These are phyloP conservation scores for Leucocoprinus gongylophorus DNA, from an alignment of 1,284 basidiomycete genomes.

Conservation along the genomic window DNA sequence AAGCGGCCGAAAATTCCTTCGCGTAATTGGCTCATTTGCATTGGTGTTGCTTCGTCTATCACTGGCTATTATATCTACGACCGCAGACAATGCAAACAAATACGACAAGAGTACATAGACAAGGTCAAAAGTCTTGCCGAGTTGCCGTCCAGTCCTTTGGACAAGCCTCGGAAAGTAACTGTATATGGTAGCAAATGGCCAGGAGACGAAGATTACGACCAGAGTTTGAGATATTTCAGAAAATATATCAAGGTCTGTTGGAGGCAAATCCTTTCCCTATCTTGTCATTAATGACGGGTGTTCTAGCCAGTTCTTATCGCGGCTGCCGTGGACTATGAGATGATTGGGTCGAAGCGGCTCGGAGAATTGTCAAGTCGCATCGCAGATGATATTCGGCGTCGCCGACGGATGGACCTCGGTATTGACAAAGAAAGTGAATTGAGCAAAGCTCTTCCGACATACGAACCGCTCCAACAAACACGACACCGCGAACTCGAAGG, in stretches of 20 bases:
- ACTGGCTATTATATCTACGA: constrained; percentile 81
- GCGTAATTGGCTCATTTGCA: constrained; percentile 91
- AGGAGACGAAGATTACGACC: constrained; percentile 89
- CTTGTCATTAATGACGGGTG: constrained; percentile 3
- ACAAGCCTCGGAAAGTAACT: constrained; percentile 72
- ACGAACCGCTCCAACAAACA: constrained; percentile 49
- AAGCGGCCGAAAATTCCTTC: constrained; percentile 79
- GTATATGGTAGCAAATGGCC: constrained; percentile 91
- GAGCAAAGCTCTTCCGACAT: constrained; percentile 49
- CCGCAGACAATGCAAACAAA: constrained; percentile 67
- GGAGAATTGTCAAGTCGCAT: constrained; percentile 79
- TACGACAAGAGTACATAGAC: constrained; percentile 74
- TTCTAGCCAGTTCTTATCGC: constrained; percentile 87
- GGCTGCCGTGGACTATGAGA: constrained; percentile 88
- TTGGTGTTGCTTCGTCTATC: constrained; percentile 65
- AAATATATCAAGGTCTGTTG: constrained; percentile 88
- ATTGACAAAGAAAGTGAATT: constrained; percentile 47
- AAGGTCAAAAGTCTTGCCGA: constrained; percentile 74
- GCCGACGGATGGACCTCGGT: constrained; percentile 55
- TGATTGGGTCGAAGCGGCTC: constrained; percentile 75
- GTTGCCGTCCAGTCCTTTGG: constrained; percentile 59
- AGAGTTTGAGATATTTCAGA: constrained; percentile 82
- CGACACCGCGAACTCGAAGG: constrained; percentile 68
- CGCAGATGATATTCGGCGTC: constrained; percentile 62
- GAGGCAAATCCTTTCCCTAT: constrained; percentile 16